A percentile compares a stretch with the other conserved stretches of the same genome.
Evolutionary conservation across 148 eudicot species (phyloP).

Genomic region (Pharnaceum exiguum): DNA sequence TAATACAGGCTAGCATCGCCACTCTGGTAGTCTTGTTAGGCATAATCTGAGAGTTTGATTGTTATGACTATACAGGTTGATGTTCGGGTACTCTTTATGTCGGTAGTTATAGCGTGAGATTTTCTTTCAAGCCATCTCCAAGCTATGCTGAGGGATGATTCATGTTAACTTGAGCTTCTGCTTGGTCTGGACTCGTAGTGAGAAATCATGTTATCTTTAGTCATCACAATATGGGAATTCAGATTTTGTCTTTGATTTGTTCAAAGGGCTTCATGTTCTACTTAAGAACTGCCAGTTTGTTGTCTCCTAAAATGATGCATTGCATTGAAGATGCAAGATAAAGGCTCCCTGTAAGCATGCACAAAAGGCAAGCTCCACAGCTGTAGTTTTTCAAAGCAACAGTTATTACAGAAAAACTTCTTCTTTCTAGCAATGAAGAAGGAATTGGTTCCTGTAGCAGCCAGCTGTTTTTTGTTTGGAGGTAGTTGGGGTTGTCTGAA

Average conservation of each 20-base stretch:
- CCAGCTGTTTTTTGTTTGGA: conserved; percentile 32
- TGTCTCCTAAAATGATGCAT: conserved; percentile 7
- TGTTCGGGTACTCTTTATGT: conserved; percentile 41
- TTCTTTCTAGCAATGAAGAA: conserved; percentile 13
- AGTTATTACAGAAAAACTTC: neutral
- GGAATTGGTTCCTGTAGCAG: conserved; percentile 49
- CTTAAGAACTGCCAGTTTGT: conserved; percentile 11
- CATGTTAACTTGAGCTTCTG: too few relatives aligned
- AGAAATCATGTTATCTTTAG: neutral
- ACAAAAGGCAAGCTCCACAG: conserved; percentile 4
- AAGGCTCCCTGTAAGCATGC: conserved; percentile 3
- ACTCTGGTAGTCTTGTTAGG: neutral
- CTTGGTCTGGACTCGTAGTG: too few relatives aligned
- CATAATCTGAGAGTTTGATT: neutral
- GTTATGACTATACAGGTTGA: conserved; percentile 26
- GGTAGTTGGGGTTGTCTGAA: conserved; percentile 45
- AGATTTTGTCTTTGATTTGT: neutral
- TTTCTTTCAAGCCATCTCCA: conserved; percentile 6
- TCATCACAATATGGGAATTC: too few relatives aligned
- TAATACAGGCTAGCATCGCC: conserved; percentile 6
- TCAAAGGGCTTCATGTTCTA: neutral
- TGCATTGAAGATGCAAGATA: conserved; percentile 12
- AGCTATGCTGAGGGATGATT: conserved; percentile 19
- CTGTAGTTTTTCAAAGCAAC: neutral
- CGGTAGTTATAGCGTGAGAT: conserved; percentile 11